Evolutionary conservation across 2,329 filamentous ascomycete species (phyloP), one percentile per base, ranked within the genome.

Genomic region (Claviceps sorghi): DNA sequence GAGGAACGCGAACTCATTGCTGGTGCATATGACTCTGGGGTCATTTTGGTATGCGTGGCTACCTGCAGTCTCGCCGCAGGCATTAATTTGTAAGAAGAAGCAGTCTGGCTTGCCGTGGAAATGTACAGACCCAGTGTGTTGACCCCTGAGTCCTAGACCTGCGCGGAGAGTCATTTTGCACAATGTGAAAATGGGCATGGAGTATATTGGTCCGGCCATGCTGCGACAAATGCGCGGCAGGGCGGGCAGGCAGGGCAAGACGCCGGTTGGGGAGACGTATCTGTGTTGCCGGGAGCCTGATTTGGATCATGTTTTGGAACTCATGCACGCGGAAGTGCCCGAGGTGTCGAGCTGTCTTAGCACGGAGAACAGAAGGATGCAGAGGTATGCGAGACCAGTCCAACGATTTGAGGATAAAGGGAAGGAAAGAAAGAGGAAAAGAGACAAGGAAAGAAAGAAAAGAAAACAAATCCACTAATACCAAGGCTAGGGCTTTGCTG

Each of bases 31-130:
- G 85, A 89, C 61, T 65, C 69, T 41, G 84, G 85, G 0, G 70
- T 77, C 5, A 63, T 89, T 19, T 83, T 83, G 58, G 79, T 88
- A 1, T 82, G 87, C 50, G 80, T 88, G 17, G 86, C 86, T 40
- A 90, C 86, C 1, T 88, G 84, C 60, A 88, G 84, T 62, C 74
- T 90, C 53, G 86, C 86, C n/a, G 86, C 85, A 15, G 86, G 86
- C n/a, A 87, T 90, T 54, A 89, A 90, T 64, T 69, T 90, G 60
- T 73, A 55, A 53, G 67, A 57, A 26, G 17, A 29, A 10, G 45
- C 22, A 36, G 11, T 22, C 9, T n/a, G 21, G 3, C 26, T 7
- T 10, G 22, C 30, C 2, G 2, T 15, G 5, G 1, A 2, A 21
- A 9, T 13, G 3, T 10, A 4, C n/a, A 13, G 13, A 5, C 13